Evolutionary conservation across 139 green algal species (phyloP).

Genomic region (Coccomyxa sp.): DNA sequence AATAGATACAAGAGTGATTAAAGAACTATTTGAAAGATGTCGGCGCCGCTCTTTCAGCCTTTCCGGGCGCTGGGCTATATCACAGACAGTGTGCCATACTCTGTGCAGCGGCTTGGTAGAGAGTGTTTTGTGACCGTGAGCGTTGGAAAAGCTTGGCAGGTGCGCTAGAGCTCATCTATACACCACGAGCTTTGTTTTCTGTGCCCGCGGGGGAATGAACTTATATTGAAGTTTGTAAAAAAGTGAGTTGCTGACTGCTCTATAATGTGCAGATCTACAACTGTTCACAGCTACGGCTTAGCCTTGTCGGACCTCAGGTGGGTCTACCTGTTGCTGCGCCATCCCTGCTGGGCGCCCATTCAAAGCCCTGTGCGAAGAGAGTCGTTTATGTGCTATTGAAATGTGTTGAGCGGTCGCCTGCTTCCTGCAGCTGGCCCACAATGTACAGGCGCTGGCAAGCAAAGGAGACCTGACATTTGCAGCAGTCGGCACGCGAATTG

Average conservation of each 20-base stretch:
- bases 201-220: neutral
- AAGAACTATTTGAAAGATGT: too few species aligned
- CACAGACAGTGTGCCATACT: slow-evolving; percentile 81
- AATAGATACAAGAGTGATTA: too few species aligned
- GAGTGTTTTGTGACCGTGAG: slow-evolving; percentile 84
- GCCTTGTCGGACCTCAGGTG: slow-evolving; percentile 73
- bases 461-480: slow-evolving; percentile 86
- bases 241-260: neutral
- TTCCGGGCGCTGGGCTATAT: slow-evolving; percentile 91
- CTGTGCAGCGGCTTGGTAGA: slow-evolving; percentile 67
- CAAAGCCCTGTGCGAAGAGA: neutral
- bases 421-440: slow-evolving; percentile 56
- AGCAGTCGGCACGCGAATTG: slow-evolving; percentile 61
- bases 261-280: slow-evolving; percentile 75
- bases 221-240: neutral
- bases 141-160: slow-evolving; percentile 92
- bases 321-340: neutral
- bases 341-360: neutral
- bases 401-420: neutral
- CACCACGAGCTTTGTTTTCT: neutral
- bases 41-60: slow-evolving; percentile 64
- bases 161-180: slow-evolving; percentile 24
- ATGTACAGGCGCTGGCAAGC: slow-evolving; percentile 65
- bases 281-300: slow-evolving; percentile 71
- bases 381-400: too few species aligned